A percentile compares a stretch with the other conserved stretches of the same genome.
These are phyloP conservation scores for Exserohilum turcica DNA, from an alignment of 2,329 filamentous ascomycete genomes.

Conservation along the genomic window DNA sequence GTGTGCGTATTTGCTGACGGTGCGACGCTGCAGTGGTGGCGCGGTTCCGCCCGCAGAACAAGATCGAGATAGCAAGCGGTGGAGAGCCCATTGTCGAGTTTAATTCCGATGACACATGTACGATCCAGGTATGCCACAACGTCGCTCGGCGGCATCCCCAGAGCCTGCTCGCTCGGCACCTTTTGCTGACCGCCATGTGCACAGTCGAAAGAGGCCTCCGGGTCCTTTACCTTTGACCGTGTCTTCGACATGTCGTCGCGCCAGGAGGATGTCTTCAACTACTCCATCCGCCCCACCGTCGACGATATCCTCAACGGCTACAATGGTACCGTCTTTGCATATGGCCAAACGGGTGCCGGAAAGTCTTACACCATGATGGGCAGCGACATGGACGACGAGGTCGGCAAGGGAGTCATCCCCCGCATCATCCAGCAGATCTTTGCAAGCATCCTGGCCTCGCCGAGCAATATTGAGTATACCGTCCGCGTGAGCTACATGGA, in stretches of 20 bases:
- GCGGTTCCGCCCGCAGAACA: constrained; percentile 97
- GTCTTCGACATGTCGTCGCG: constrained; percentile 93
- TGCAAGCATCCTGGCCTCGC: constrained; percentile 87
- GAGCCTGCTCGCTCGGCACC: too few relatives aligned
- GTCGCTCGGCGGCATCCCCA: too few relatives aligned
- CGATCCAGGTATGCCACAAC: constrained; percentile 69
- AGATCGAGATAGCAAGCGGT: constrained; percentile 85
- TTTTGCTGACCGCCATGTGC: constrained; percentile 23
- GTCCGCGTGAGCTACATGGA: constrained; percentile 99
- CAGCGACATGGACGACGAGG: constrained; percentile 87
- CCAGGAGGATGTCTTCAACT: constrained; percentile 95
- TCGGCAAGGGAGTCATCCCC: constrained; percentile 90
- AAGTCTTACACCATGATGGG: constrained; percentile 99
- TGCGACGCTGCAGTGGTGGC: constrained; percentile 72
- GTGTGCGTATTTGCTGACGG: constrained; percentile 30
- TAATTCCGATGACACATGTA: constrained; percentile 85
- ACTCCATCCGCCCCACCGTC: constrained; percentile 92
- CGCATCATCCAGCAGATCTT: constrained; percentile 98
- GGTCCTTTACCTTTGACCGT: constrained; percentile 90
- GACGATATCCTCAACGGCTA: constrained; percentile 99
- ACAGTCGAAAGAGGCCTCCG: constrained; percentile 80
- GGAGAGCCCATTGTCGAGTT: constrained; percentile 92
- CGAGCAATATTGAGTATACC: constrained; percentile 96
- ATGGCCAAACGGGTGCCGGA: constrained; percentile 96
- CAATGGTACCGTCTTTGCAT: constrained; percentile 98